phyloP scores from a whole-genome alignment of 2,329 filamentous ascomycete species.

The Ophiocordyceps camponoti-leonardi region DNA sequence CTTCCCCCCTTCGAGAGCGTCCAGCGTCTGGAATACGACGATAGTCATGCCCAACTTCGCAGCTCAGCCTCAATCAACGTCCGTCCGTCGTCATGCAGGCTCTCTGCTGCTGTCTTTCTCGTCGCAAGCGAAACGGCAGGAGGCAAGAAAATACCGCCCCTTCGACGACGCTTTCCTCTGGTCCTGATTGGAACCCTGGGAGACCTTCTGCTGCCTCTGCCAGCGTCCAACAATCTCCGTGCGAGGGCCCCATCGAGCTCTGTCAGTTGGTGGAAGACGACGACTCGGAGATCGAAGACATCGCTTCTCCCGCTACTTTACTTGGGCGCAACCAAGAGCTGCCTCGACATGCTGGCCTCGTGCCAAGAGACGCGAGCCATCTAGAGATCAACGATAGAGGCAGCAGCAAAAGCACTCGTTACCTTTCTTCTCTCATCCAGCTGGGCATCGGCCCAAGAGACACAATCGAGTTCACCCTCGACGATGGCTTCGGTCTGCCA shows the following conservation, averaged over 20 bases:
- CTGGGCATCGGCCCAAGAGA: slow-evolving; percentile 27
- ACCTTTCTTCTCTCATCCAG: slow-evolving; percentile 9
- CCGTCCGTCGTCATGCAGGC: slow-evolving; percentile 1
- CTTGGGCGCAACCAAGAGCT: slow-evolving; percentile 33
- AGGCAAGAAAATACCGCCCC: neutral
- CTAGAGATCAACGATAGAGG: slow-evolving; percentile 9
- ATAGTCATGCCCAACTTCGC: neutral
- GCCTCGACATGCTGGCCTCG: slow-evolving; percentile 35
- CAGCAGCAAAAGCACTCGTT: slow-evolving; percentile 10
- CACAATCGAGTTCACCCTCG: slow-evolving; percentile 26
- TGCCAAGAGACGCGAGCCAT: neutral
- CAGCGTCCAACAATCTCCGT: slow-evolving; percentile 3
- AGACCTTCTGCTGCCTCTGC: neutral
- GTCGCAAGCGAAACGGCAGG: neutral
- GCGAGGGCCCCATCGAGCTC: slow-evolving; percentile 10
- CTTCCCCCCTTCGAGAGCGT: neutral
- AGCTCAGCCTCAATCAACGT: neutral
- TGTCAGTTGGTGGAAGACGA: slow-evolving; percentile 17
- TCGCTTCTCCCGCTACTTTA: slow-evolving; percentile 11
- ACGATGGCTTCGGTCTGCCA: slow-evolving; percentile 1
- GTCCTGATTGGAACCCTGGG: neutral
- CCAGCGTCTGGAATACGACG: neutral
- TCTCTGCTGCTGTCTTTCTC: slow-evolving; percentile 9
- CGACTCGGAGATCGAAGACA: slow-evolving; percentile 24
- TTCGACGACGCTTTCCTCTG: neutral